Evolutionary conservation across 1,139 yeast species (phyloP), one percentile per base, ranked within the genome.

Genomic region (Taiozyma onychis): DNA sequence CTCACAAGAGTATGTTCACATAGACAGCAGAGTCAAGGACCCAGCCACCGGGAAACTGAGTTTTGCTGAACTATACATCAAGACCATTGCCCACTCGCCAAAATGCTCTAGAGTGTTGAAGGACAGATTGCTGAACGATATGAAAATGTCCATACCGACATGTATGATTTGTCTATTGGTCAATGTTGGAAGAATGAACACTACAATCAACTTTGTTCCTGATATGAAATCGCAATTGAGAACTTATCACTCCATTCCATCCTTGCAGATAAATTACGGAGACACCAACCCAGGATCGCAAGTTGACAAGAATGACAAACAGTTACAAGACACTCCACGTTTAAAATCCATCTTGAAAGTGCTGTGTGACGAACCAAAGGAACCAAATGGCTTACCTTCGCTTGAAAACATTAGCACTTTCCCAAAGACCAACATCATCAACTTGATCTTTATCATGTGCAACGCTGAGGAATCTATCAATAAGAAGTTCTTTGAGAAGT

Each of bases 141-240:
- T 75, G 52, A 79, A 79, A 44, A 76, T 80, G 69, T 88, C 88
- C 2, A 74, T 80, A 46, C 81, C 89, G 16, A 89, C 89, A 47
- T 88, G 90, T 48, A 83, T 88, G 76, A 85, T 89, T 32, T 88
- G 96, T 57, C 70, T 93, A 44, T 74, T 93, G 55, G 98, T 93
- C 28, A 93, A 93, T 65, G 83, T 90, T 44, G 98, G 98, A 5
- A 75, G 98, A 56, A 83, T 93, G 83, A 93, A 93, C 70, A 93
- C 99, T 2, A 93, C 98, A 6, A 84, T 93, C 48, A 91, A 91
- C 67, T 93, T 91, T 65, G 96, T 89, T 50, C 90, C 95, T n/a
- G 97, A 90, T 64, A 91, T 91, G 98, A 85, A 90, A 57, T 89
- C 97, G 0, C 93, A 91, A 55, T 74, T 91, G 58, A 75, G 98